A percentile compares a stretch with the other conserved stretches of the same genome.
phyloP scores from a whole-genome alignment of 805 yeast species.

The Spathaspora girioi region DNA sequence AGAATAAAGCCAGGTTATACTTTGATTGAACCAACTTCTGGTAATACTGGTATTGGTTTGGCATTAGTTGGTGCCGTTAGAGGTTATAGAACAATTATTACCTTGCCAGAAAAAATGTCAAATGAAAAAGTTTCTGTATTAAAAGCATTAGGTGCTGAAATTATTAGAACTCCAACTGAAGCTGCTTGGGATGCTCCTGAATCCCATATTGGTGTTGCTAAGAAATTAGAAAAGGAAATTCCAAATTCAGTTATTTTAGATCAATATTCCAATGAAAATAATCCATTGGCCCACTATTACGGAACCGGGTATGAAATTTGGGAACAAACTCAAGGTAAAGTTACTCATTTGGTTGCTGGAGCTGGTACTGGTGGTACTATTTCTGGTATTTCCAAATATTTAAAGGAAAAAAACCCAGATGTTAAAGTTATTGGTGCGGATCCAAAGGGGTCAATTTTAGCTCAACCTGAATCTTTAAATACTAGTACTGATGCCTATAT shows the following conservation, averaged over 20 bases:
- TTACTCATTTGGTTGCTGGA: slow-evolving; percentile 79
- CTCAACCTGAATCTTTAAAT: slow-evolving; percentile 72
- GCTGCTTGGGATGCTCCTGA: slow-evolving; percentile 94
- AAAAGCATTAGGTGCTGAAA: slow-evolving; percentile 88
- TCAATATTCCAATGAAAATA: slow-evolving; percentile 74
- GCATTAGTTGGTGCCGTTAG: slow-evolving; percentile 84
- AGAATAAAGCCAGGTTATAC: slow-evolving; percentile 82
- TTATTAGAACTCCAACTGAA: slow-evolving; percentile 86
- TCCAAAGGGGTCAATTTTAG: slow-evolving; percentile 83
- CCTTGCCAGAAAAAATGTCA: slow-evolving; percentile 89
- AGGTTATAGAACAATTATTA: slow-evolving; percentile 83
- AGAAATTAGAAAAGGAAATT: slow-evolving; percentile 73
- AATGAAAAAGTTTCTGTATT: slow-evolving; percentile 85
- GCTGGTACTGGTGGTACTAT: slow-evolving; percentile 98
- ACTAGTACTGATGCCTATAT: slow-evolving; percentile 55
- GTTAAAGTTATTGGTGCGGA: slow-evolving; percentile 75
- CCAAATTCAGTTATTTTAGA: slow-evolving; percentile 83
- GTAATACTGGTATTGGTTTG: slow-evolving; percentile 88
- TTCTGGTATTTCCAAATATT: slow-evolving; percentile 79
- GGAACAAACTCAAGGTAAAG: slow-evolving; percentile 69
- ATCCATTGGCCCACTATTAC: slow-evolving; percentile 79
- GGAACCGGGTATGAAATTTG: slow-evolving; percentile 86
- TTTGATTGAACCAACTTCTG: slow-evolving; percentile 85
- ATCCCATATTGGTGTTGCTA: slow-evolving; percentile 86
- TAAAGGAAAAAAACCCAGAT: slow-evolving; percentile 66